Evolutionary conservation across 495 filamentous ascomycete genomes (phyloP), one percentile per base, ranked within the genome.

Genomic region (Neurospora cerealis): DNA sequence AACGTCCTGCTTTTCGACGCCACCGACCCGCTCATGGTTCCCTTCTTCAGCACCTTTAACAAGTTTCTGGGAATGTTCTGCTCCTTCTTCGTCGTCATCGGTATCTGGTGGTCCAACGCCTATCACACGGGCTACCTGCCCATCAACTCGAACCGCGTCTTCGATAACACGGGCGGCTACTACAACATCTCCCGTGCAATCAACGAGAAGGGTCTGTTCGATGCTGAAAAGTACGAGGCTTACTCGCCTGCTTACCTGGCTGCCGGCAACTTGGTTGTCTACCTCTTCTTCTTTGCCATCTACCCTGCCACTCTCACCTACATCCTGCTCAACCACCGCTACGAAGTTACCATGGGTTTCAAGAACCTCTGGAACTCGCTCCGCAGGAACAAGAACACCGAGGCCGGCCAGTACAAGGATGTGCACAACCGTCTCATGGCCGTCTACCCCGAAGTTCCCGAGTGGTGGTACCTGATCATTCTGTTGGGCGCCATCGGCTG

Each of bases 401-500:
- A 72, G 38, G 39, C 21, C 15, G 72, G 39, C n/a, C 70, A 79
- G 48, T 80, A 78, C 73, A 71, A 75, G 28, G 82, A 83, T 70
- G 78, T 83, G 17, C 82, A 83, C 76, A 80, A 80, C 75, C 76
- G 78, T 9, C 78, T 83, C 62, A 83, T 83, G 82, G 72, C 77
- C 7, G 71, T 70, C 11, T 83, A 83, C 38, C 40, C 75, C 7
- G 82, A 83, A 71, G 81, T 80, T 0, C 81, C 82, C 6, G 78
- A 83, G 34, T 83, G 81, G 80, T 83, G 81, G 80, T 83, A 80
- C 38, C 69, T 77, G 17, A 70, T 77, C n/a, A 41, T 80, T 5
- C 78, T 83, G 24, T 48, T 75, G 13, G 17, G 74, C 10, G 77
- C 82, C 32, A 76, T 83, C 70, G 80, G 72, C 10, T 74, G 76